phyloP scores from a whole-genome alignment of 1,284 basidiomycete species.

The Sutorius eximius region DNA sequence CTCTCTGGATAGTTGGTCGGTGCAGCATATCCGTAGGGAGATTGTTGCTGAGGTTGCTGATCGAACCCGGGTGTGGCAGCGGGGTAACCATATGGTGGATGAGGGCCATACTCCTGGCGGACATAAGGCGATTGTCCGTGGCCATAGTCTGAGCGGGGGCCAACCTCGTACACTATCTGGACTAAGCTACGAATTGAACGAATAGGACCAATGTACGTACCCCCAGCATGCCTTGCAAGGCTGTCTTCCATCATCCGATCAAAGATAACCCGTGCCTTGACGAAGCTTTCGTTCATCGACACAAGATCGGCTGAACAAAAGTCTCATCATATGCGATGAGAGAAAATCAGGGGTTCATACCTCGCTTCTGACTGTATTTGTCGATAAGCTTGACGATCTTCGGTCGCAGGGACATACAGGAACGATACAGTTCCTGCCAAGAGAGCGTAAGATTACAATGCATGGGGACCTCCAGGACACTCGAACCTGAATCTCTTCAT shows the following conservation, averaged over 20 bases:
- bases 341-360: conserved; percentile 37
- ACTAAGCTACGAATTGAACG: conserved; percentile 11
- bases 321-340: conserved; percentile 3
- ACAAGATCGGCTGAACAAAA: conserved; percentile 71
- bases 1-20: conserved; percentile 38
- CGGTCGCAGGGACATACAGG: conserved; percentile 84
- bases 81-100: conserved; percentile 38
- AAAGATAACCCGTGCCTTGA: conserved; percentile 79
- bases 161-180: conserved; percentile 29
- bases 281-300: conserved; percentile 88
- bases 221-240: conserved; percentile 69
- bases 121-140: conserved; percentile 23
- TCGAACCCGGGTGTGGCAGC: conserved; percentile 45
- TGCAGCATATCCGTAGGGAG: conserved; percentile 40
- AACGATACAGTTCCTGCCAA: conserved; percentile 82
- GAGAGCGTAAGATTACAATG: not conserved
- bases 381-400: conserved; percentile 97
- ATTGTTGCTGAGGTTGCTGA: conserved; percentile 36
- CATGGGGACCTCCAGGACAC: not conserved
- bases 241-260: conserved; percentile 92
- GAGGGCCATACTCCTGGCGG: conserved; percentile 35
- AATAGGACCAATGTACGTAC: conserved; percentile 34
- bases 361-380: conserved; percentile 94
- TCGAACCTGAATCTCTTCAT: conserved; percentile 88
- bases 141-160: conserved; percentile 23